These are phyloP conservation scores for Carallia brachiata DNA, from an alignment of 345 rosid genomes.

Conservation along the genomic window DNA sequence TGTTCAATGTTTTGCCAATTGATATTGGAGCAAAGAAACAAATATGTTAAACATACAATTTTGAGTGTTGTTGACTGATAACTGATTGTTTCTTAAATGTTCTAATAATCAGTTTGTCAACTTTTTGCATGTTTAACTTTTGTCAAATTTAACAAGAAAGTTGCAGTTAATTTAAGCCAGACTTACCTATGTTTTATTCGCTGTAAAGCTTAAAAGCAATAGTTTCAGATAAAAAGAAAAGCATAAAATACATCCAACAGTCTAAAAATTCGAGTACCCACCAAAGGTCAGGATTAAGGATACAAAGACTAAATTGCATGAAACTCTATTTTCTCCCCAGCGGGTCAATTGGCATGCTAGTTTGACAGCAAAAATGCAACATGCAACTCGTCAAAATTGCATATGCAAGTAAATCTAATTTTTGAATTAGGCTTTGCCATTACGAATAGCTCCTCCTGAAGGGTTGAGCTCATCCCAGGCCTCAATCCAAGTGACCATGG, in stretches of 20 bases:
- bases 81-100: background rate
- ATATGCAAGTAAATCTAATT: background rate
- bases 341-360: background rate
- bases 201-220: slow-evolving; percentile 5
- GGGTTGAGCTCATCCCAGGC: slow-evolving; percentile 98
- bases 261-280: background rate
- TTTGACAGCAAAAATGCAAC: background rate
- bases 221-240: slow-evolving; percentile 1
- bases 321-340: background rate
- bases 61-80: background rate
- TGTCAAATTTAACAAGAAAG: too few relatives aligned
- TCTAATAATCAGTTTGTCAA: background rate
- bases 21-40: background rate
- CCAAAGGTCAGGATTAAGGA: background rate
- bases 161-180: background rate
- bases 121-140: too few relatives aligned
- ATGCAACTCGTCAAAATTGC: background rate
- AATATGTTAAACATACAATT: background rate
- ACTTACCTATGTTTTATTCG: slow-evolving; percentile 1
- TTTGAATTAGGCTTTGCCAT: slow-evolving; percentile 43
- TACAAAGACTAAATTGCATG: slow-evolving; percentile 8
- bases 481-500: slow-evolving; percentile 93
- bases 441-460: slow-evolving; percentile 29
- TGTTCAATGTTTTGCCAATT: background rate
- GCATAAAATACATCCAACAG: slow-evolving; percentile 18